phyloP scores from a whole-genome alignment of 768 basidiomycete species.

The Pisolithus tinctorius region DNA sequence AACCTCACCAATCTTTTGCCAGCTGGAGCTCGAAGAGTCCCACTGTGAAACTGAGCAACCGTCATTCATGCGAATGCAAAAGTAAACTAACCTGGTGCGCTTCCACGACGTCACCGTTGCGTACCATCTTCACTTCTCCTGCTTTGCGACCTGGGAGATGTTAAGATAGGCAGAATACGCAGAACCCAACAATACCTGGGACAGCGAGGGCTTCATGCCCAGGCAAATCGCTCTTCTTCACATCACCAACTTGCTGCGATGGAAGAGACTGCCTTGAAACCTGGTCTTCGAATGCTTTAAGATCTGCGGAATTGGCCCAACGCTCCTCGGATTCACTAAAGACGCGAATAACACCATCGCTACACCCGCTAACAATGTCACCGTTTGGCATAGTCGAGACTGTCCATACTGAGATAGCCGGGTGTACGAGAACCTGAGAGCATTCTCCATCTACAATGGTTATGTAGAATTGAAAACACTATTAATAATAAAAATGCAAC shows the following conservation, averaged over 20 bases:
- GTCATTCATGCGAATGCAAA: neutral
- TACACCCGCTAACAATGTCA: slow-evolving; percentile 88
- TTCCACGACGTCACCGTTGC: slow-evolving; percentile 72
- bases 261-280: slow-evolving; percentile 78
- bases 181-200: slow-evolving; percentile 45
- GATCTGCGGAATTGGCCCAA: slow-evolving; percentile 58
- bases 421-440: slow-evolving; percentile 82
- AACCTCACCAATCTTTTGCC: slow-evolving; percentile 95
- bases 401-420: slow-evolving; percentile 96
- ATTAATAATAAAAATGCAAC: slow-evolving; percentile 14
- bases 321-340: slow-evolving; percentile 73
- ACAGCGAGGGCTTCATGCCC: slow-evolving; percentile 70
- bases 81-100: slow-evolving; percentile 69
- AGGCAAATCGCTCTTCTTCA: slow-evolving; percentile 87
- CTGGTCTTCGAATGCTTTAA: slow-evolving; percentile 65
- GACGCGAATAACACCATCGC: slow-evolving; percentile 81
- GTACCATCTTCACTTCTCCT: slow-evolving; percentile 91
- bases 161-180: neutral
- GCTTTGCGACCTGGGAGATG: slow-evolving; percentile 69
- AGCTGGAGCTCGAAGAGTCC: slow-evolving; percentile 59
- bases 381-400: slow-evolving; percentile 83
- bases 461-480: neutral
- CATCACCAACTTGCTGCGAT: slow-evolving; percentile 83
- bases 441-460: slow-evolving; percentile 74
- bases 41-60: slow-evolving; percentile 48